Evolutionary conservation across 2,329 filamentous ascomycete genomes (phyloP), one percentile per base, ranked within the genome.

Genomic region (Colletotrichum melonis): DNA sequence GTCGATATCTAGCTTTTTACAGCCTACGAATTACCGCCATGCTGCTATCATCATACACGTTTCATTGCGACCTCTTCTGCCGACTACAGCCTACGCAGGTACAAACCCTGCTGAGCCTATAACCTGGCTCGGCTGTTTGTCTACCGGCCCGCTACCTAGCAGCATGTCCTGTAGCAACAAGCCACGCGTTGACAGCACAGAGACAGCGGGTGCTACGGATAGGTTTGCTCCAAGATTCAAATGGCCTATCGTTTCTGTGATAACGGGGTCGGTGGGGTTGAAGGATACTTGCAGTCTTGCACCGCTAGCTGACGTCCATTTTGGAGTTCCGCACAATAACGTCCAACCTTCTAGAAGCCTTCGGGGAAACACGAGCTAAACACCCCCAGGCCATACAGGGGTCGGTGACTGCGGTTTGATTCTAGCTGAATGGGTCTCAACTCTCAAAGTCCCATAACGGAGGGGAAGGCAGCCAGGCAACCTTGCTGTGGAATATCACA

Each of bases 291-390:
- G 54, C 42, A 71, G 64, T 22, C 42, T 22, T 22, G 42, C 30
- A 55, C 66, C 49, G 49, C 26, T 5, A 14, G 14, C 28, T 54
- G 28, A 42, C 22, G 19, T 11, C 52, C 28, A 46, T 8, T 22
- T 54, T 22, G 46, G 24, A 32, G n/a, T 52, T 63, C 46, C 52
- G 42, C 22, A 14, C 54, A 66, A 12, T 49, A 54, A 56, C 49
- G 38, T 22, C 46, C 24, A 30, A 46, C 24, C 67, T 73, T 73
- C 71, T 66, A 62, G 71, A 73, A 73, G 71, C 62, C 26, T 65
- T 73, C 55, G 56, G 38, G 56, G 67, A 72, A 64, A 46, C 59
- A 55, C 38, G 22, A 28, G n/a, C 56, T 19, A 35, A 52, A 38
- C 32, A 56, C 56, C n/a, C 54, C 46, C 38, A 24, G 30, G 52